Evolutionary conservation across 202 grass and related monocot genomes (phyloP).

Genomic region (Panicum hallii): DNA sequence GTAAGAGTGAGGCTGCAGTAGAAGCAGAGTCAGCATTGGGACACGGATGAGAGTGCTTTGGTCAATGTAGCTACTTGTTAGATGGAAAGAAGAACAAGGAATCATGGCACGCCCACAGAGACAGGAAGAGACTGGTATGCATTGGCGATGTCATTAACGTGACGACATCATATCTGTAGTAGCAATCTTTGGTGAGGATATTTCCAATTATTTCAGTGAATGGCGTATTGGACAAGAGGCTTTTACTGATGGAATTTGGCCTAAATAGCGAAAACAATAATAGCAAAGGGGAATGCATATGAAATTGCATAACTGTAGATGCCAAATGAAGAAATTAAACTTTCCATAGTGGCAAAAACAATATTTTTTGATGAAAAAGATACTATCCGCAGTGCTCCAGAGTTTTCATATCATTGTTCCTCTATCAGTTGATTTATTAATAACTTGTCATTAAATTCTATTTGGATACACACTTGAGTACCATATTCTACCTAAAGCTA

Average conservation of each 20-base stretch:
- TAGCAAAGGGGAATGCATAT: not conserved
- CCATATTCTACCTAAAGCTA: constrained; percentile 25
- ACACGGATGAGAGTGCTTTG: not conserved
- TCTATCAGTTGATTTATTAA: constrained; percentile 23
- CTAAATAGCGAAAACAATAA: not conserved
- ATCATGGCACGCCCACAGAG: not conserved
- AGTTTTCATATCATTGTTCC: not conserved
- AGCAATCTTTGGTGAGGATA: not conserved
- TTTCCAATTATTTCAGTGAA: not conserved
- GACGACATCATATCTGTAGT: not conserved
- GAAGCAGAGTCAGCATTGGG: not conserved
- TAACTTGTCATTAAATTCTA: not conserved
- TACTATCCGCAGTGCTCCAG: not conserved
- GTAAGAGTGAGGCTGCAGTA: too few relatives aligned
- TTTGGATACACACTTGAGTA: not conserved
- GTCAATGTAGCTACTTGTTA: not conserved
- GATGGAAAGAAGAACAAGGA: not conserved
- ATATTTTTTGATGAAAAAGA: not conserved
- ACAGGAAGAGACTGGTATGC: not conserved
- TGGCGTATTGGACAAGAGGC: not conserved
- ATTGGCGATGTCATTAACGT: not conserved
- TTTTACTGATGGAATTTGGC: not conserved
- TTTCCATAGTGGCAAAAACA: not conserved
- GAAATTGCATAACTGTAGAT: too few relatives aligned
- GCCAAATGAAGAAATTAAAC: not conserved